Conservation (phyloP, 1,284 basidiomycete species). For the Takashimella koratensis region DNA sequence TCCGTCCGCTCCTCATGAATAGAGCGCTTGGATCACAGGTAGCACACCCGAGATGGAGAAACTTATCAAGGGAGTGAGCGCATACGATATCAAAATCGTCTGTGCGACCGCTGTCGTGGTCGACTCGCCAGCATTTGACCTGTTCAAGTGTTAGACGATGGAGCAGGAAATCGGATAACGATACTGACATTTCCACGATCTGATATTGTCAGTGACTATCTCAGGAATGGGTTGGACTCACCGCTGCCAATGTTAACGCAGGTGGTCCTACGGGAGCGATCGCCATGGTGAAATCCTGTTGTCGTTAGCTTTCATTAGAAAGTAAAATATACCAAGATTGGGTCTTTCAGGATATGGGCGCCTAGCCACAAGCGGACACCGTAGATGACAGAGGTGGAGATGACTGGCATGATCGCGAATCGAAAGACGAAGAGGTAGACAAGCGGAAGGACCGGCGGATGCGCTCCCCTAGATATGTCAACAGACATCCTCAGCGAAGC, state of each 20-base stretch:
- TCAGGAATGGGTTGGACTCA: conserved; percentile 12
- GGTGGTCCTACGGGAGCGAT: conserved; percentile 44
- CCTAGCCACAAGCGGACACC: conserved; percentile 23
- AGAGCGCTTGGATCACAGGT: conserved; percentile 16
- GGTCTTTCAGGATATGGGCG: conserved; percentile 26
- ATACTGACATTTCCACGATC: conserved; percentile 12
- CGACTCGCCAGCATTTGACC: conserved; percentile 29
- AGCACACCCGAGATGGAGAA: conserved; percentile 29
- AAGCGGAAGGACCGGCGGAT: conserved; percentile 22
- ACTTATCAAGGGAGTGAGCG: conserved; percentile 34
- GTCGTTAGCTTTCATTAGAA: not conserved
- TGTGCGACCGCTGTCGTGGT: conserved; percentile 33
- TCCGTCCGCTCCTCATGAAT: conserved; percentile 3
- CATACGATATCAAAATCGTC: conserved; percentile 34
- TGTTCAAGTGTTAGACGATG: conserved; percentile 10
- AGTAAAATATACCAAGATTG: conserved; percentile 22
- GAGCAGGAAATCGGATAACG: too few species aligned
- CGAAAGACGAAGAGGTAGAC: conserved; percentile 40
- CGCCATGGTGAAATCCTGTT: conserved; percentile 39
- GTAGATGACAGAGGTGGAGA: conserved; percentile 31
- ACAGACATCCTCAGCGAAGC: conserved; percentile 2
- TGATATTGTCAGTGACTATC: conserved; percentile 6
- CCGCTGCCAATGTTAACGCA: conserved; percentile 41
- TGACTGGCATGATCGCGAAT: conserved; percentile 37
- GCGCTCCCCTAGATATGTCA: conserved; percentile 15